phyloP scores from a whole-genome alignment of 805 yeast genomes.

The Jamesozyma lodderae region DNA sequence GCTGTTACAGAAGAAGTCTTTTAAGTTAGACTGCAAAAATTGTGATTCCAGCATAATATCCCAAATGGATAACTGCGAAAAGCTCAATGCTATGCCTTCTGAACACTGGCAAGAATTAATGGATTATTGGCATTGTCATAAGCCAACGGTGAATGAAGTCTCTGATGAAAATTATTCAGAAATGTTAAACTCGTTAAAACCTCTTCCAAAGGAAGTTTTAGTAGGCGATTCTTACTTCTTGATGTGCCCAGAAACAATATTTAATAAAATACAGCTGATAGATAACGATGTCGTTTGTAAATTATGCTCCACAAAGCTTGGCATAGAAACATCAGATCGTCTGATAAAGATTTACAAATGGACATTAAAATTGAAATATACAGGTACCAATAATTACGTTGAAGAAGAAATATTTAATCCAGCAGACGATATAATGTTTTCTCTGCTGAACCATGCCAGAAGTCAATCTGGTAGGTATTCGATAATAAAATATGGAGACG shows the following conservation, averaged over 20 bases:
- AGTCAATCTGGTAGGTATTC: conserved; percentile 21
- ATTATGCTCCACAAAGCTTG: conserved; percentile 15
- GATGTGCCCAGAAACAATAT: conserved; percentile 10
- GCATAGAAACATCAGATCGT: conserved; percentile 13
- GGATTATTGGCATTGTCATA: conserved; percentile 98
- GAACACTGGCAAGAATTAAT: conserved; percentile 90
- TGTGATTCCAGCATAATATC: conserved; percentile 11
- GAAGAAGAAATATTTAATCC: conserved; percentile 10
- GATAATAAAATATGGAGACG: conserved; percentile 7
- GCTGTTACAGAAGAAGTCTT: conserved; percentile 5
- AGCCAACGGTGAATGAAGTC: conserved; percentile 36
- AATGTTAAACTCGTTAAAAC: conserved; percentile 18
- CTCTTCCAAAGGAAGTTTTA: conserved; percentile 19
- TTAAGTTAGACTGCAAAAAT: conserved; percentile 10
- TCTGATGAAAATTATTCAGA: conserved; percentile 10
- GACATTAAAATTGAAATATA: conserved; percentile 11
- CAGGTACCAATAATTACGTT: background rate
- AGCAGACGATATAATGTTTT: conserved; percentile 16
- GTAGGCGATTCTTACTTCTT: conserved; percentile 22
- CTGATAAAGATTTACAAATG: conserved; percentile 23
- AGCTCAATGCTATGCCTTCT: conserved; percentile 62
- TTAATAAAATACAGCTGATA: background rate
- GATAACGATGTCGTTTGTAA: conserved; percentile 9
- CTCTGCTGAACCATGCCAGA: conserved; percentile 15
- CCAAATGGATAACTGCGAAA: conserved; percentile 9